Evolutionary conservation across 2,329 filamentous ascomycete genomes (phyloP).

Genomic region (Fusarium concolor): DNA sequence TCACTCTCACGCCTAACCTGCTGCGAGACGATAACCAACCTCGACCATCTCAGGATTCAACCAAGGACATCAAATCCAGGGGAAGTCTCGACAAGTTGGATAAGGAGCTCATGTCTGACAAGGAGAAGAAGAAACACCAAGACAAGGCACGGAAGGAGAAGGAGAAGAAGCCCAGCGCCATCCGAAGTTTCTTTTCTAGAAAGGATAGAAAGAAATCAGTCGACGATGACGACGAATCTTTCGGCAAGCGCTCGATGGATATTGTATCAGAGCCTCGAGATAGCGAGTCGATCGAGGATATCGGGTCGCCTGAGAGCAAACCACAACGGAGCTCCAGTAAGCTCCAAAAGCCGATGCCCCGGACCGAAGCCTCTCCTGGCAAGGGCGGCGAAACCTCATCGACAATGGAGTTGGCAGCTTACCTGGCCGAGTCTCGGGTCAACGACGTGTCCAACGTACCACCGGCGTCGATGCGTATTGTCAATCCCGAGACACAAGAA

Average conservation of each 20-base stretch:
- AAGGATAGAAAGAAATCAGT: slow-evolving; percentile 69
- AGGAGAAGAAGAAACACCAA: slow-evolving; percentile 81
- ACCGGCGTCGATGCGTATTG: slow-evolving; percentile 68
- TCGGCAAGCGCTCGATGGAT: slow-evolving; percentile 73
- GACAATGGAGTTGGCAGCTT: slow-evolving; percentile 57
- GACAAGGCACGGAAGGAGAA: slow-evolving; percentile 81
- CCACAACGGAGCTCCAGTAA: slow-evolving; percentile 73
- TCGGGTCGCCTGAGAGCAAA: slow-evolving; percentile 60
- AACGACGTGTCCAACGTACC: slow-evolving; percentile 68
- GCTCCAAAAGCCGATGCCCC: slow-evolving; percentile 74
- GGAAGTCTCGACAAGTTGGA: slow-evolving; percentile 79
- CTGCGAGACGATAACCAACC: slow-evolving; percentile 80
- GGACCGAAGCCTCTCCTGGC: slow-evolving; percentile 60
- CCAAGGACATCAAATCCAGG: slow-evolving; percentile 65
- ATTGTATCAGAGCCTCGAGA: slow-evolving; percentile 57
- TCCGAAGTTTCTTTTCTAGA: slow-evolving; percentile 72
- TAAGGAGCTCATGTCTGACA: slow-evolving; percentile 66
- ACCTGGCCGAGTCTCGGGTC: slow-evolving; percentile 57
- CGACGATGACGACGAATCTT: slow-evolving; percentile 69
- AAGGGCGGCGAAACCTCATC: slow-evolving; percentile 53
- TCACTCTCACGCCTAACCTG: slow-evolving; percentile 93
- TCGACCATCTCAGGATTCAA: slow-evolving; percentile 62
- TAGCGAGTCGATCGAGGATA: slow-evolving; percentile 58
- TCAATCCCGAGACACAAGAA: slow-evolving; percentile 65
- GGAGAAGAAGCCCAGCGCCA: slow-evolving; percentile 67